Percentiles rank a stretch among this genome's conserved stretches.
Evolutionary conservation across 2,329 filamentous ascomycete genomes (phyloP).

Genomic region (Ophidiomyces ophidiicola): DNA sequence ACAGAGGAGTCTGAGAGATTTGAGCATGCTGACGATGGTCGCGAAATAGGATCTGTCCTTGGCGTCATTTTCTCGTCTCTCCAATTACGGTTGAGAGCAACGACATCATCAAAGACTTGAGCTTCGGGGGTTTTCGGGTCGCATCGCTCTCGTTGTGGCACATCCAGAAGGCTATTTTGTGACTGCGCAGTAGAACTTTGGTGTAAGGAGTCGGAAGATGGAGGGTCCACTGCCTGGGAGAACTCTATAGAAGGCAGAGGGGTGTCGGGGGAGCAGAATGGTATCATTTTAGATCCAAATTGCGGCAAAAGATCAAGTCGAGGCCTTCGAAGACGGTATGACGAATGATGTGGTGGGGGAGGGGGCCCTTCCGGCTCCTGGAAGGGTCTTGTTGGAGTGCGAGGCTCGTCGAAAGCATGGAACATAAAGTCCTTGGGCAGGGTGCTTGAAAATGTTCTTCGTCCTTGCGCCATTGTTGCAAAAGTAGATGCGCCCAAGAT

Average conservation of each 20-base stretch:
- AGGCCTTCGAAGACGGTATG: slow-evolving; percentile 30
- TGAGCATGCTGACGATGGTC: slow-evolving; percentile 47
- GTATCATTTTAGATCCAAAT: slow-evolving; percentile 23
- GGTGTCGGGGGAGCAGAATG: slow-evolving; percentile 28
- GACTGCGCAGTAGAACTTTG: slow-evolving; percentile 17
- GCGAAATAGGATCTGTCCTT: slow-evolving; percentile 36
- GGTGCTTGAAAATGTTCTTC: slow-evolving; percentile 33
- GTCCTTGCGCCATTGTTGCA: slow-evolving; percentile 28
- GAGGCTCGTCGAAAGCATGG: slow-evolving; percentile 27
- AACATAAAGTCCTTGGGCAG: slow-evolving; percentile 39
- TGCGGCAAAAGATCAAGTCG: slow-evolving; percentile 30
- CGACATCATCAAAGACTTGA: slow-evolving; percentile 32
- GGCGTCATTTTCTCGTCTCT: slow-evolving; percentile 23
- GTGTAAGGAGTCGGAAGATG: slow-evolving; percentile 11
- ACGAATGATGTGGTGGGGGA: slow-evolving; percentile 36
- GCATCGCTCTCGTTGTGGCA: slow-evolving; percentile 29
- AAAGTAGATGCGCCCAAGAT: not conserved
- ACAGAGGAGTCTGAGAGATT: slow-evolving; percentile 50
- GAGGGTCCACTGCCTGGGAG: slow-evolving; percentile 14
- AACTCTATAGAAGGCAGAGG: slow-evolving; percentile 36
- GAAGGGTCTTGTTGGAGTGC: slow-evolving; percentile 33
- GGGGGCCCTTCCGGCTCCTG: slow-evolving; percentile 30
- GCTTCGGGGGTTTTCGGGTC: slow-evolving; percentile 35
- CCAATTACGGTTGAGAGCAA: slow-evolving; percentile 25
- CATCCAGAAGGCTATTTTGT: slow-evolving; percentile 27